A percentile compares a stretch with the other conserved stretches of the same genome.
phyloP scores from a whole-genome alignment of 441 rosid genomes.

The Mallotus repandus region DNA sequence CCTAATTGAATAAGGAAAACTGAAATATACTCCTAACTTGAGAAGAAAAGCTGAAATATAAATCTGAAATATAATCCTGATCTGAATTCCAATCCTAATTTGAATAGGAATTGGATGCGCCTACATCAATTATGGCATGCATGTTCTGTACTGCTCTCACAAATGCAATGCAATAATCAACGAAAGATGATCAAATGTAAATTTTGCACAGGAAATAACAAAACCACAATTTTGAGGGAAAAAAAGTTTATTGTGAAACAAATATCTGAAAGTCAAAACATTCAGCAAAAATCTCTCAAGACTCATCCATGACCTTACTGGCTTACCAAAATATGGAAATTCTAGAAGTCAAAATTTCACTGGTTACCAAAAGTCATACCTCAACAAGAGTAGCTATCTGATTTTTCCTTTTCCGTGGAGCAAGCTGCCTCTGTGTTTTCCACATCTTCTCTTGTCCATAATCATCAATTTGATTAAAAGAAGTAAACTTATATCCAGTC shows the following conservation, averaged over 20 bases:
- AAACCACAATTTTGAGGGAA: not conserved
- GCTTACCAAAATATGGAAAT: not conserved
- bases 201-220: not conserved
- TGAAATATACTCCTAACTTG: no score
- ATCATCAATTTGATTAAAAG: constrained; percentile 96
- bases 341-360: not conserved
- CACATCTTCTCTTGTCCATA: constrained; percentile 98
- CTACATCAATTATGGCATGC: no score
- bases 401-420: constrained; percentile 89
- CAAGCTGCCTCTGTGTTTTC: constrained; percentile 94
- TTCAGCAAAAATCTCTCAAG: not conserved
- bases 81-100: no score
- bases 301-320: constrained; percentile 6
- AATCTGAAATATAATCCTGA: no score
- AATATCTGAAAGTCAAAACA: not conserved
- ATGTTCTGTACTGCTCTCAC: not conserved
- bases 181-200: not conserved
- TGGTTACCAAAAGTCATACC: constrained; percentile 41
- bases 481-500: constrained; percentile 83
- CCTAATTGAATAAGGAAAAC: no score
- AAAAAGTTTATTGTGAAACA: not conserved
- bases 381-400: constrained; percentile 93
- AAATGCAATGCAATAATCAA: not conserved
- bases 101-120: no score
- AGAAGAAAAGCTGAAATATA: no score